Percentiles rank a stretch among this genome's conserved stretches.
These are phyloP conservation scores for Aureobasidium uvarum DNA, from an alignment of 2,329 filamentous ascomycete genomes.

Conservation along the genomic window DNA sequence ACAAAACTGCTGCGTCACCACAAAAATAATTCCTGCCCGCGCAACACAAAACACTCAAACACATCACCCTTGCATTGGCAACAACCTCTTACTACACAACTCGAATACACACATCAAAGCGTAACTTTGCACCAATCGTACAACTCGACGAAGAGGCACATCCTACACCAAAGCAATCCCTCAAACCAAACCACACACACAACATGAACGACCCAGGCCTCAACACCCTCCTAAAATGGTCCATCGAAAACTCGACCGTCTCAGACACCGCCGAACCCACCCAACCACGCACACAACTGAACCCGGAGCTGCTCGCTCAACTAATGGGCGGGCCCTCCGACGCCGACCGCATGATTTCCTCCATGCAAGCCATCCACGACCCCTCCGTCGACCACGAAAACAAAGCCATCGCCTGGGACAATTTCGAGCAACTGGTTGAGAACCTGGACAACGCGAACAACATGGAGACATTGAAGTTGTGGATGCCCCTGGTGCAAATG, in stretches of 20 bases:
- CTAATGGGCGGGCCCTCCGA: slow-evolving; percentile 84
- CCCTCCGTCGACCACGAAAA: slow-evolving; percentile 66
- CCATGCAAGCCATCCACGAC: slow-evolving; percentile 73
- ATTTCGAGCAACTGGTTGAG: slow-evolving; percentile 91
- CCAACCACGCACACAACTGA: slow-evolving; percentile 46
- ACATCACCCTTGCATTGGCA: not conserved
- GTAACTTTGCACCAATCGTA: not conserved
- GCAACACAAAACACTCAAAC: not conserved
- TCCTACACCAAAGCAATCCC: not conserved
- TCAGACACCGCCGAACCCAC: slow-evolving; percentile 33
- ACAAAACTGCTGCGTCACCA: slow-evolving; percentile 21
- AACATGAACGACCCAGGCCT: slow-evolving; percentile 60
- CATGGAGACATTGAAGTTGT: slow-evolving; percentile 72
- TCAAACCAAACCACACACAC: slow-evolving; percentile 1
- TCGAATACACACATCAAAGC: not conserved
- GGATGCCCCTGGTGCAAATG: slow-evolving; percentile 73
- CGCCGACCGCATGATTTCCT: slow-evolving; percentile 83
- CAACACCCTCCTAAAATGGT: slow-evolving; percentile 79
- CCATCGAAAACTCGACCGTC: slow-evolving; percentile 61
- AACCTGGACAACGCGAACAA: slow-evolving; percentile 97
- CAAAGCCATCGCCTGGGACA: slow-evolving; percentile 84
- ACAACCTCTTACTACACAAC: not conserved
- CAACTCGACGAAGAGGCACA: not conserved
- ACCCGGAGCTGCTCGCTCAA: slow-evolving; percentile 67
- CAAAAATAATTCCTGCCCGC: slow-evolving; percentile 16